Evolutionary conservation across 2,329 filamentous ascomycete genomes (phyloP).

Genomic region (Myriosclerotinia curreyana): DNA sequence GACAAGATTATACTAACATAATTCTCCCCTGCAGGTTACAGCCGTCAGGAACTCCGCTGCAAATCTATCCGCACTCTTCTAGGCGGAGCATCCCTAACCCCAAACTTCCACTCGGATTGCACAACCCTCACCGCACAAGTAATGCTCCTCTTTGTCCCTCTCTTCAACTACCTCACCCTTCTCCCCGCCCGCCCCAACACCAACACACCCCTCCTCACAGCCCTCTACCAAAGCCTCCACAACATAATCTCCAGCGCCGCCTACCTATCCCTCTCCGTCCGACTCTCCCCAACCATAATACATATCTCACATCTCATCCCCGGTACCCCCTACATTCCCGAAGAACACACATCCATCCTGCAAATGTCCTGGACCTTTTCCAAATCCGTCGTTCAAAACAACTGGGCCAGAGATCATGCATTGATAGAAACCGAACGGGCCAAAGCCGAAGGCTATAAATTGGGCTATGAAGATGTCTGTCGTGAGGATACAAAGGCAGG

Average conservation of each 20-base stretch:
- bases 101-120: conserved; percentile 44
- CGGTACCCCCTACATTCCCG: conserved; percentile 25
- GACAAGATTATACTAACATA: conserved; percentile 17
- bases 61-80: conserved; percentile 29
- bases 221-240: conserved; percentile 33
- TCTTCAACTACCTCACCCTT: conserved; percentile 30
- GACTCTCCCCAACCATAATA: conserved; percentile 34
- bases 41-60: conserved; percentile 28
- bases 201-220: conserved; percentile 17
- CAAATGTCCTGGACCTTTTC: conserved; percentile 19
- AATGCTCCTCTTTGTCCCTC: conserved; percentile 39
- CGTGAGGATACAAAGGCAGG: conserved; percentile 5
- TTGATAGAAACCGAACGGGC: conserved; percentile 1
- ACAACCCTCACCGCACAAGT: conserved; percentile 52
- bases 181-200: conserved; percentile 10
- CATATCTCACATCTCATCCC: conserved; percentile 26
- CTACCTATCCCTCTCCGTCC: conserved; percentile 31
- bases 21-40: conserved; percentile 28
- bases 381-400: conserved; percentile 22
- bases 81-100: conserved; percentile 24
- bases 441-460: not conserved
- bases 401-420: not conserved
- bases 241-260: conserved; percentile 33
- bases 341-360: conserved; percentile 28
- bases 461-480: not conserved